A percentile compares a stretch with the other conserved stretches of the same genome.
These are phyloP conservation scores for Pharus latifolius DNA, from an alignment of 176 grass and related monocot species.

Conservation along the genomic window DNA sequence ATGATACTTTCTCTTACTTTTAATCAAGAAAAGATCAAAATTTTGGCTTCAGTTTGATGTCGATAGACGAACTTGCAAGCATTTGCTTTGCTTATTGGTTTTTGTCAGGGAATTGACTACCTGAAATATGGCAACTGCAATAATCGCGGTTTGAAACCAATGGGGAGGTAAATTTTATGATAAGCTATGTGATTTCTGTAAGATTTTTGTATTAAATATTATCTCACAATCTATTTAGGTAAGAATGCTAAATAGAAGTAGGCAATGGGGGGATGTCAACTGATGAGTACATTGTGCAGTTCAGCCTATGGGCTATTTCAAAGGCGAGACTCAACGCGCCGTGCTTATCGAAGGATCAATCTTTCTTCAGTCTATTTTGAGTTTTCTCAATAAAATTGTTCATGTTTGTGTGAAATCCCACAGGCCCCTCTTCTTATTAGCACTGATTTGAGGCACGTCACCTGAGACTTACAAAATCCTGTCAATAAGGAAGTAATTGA, in stretches of 20 bases:
- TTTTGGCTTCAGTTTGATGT: no score
- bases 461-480: conserved; percentile 66
- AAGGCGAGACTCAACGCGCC: conserved; percentile 66
- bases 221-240: no score
- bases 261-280: conserved; percentile 81
- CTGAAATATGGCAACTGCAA: conserved; percentile 97
- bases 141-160: conserved; percentile 61
- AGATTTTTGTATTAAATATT: no score
- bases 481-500: conserved; percentile 89
- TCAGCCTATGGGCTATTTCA: conserved; percentile 83
- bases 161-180: no score
- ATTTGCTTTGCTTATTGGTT: no score
- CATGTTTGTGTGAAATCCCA: background rate
- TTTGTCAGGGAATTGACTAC: conserved; percentile 70
- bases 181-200: no score
- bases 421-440: conserved; percentile 89
- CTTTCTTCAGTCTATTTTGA: no score
- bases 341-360: background rate
- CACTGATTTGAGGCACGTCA: conserved; percentile 59
- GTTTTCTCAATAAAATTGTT: no score
- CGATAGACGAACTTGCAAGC: no score
- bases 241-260: no score
- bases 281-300: conserved; percentile 76
- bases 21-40: no score
- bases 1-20: no score